Percentiles rank a stretch among this genome's conserved stretches.
phyloP scores from a whole-genome alignment of 192 early-diverging fungal species.

The Rhizophagus sp. region DNA sequence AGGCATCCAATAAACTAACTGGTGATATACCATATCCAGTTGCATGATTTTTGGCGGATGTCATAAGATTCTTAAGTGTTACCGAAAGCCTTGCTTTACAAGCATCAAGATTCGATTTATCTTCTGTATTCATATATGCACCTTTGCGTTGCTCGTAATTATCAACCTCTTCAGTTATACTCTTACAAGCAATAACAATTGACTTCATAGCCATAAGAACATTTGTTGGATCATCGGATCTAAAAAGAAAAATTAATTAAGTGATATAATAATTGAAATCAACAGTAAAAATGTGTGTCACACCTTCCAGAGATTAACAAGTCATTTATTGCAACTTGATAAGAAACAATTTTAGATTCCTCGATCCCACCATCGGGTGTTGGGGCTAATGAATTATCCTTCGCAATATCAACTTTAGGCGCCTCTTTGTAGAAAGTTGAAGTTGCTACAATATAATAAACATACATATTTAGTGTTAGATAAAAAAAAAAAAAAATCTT shows the following conservation, averaged over 20 bases:
- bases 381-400: constrained; percentile 36
- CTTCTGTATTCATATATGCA: constrained; percentile 49
- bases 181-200: constrained; percentile 80
- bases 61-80: constrained; percentile 68
- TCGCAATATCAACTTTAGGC: constrained; percentile 44
- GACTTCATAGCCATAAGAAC: constrained; percentile 85
- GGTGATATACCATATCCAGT: constrained; percentile 57
- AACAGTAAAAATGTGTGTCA: background rate
- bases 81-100: constrained; percentile 65
- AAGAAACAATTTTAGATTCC: constrained; percentile 66
- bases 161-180: constrained; percentile 83
- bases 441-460: constrained; percentile 29
- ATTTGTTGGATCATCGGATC: constrained; percentile 66
- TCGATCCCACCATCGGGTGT: constrained; percentile 67
- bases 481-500: too few species aligned
- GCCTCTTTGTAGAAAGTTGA: constrained; percentile 46
- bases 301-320: constrained; percentile 75
- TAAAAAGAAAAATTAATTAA: constrained; percentile 16
- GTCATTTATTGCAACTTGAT: constrained; percentile 83
- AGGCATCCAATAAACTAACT: constrained; percentile 74
- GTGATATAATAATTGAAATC: background rate
- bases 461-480: too few species aligned
- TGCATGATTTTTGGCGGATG: constrained; percentile 76
- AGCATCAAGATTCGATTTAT: constrained; percentile 50
- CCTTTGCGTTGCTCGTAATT: constrained; percentile 54